Percentiles rank a stretch among this genome's conserved stretches.
phyloP scores from a whole-genome alignment of 345 rosid genomes.

The Odontarrhena argentea region DNA sequence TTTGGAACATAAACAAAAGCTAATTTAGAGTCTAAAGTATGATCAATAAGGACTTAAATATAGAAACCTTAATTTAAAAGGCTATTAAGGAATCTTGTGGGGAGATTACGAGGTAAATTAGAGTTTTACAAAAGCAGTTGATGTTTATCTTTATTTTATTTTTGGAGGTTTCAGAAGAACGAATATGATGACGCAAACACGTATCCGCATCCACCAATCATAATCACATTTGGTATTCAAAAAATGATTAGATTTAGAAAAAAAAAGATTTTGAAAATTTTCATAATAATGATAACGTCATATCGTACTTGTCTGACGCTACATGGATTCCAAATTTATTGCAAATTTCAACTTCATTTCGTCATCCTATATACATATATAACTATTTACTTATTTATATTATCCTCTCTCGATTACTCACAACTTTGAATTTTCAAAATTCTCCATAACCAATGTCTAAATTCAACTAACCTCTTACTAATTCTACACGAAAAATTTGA shows the following conservation, averaged over 20 bases:
- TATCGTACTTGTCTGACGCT: conserved; percentile 42
- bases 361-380: conserved; percentile 37
- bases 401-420: conserved; percentile 30
- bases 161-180: conserved; percentile 24
- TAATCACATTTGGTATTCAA: conserved; percentile 24
- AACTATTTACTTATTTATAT: not conserved
- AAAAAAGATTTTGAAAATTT: conserved; percentile 31
- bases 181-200: conserved; percentile 46
- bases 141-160: not conserved
- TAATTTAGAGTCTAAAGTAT: not conserved
- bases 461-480: not conserved
- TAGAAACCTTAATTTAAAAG: conserved; percentile 22
- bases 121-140: conserved; percentile 35
- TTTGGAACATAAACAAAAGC: too few species aligned
- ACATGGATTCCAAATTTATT: conserved; percentile 35
- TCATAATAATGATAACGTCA: conserved; percentile 35
- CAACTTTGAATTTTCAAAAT: conserved; percentile 41
- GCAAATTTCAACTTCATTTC: conserved; percentile 42
- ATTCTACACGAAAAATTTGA: not conserved
- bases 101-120: conserved; percentile 34
- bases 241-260: conserved; percentile 35
- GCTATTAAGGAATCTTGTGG: conserved; percentile 28
- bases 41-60: conserved; percentile 3
- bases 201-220: conserved; percentile 37
- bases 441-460: conserved; percentile 10